A percentile compares a stretch with the other conserved stretches of the same genome.
Conservation (phyloP, 352 stramenopile genomes). For the Thalassiosira allenii region DNA sequence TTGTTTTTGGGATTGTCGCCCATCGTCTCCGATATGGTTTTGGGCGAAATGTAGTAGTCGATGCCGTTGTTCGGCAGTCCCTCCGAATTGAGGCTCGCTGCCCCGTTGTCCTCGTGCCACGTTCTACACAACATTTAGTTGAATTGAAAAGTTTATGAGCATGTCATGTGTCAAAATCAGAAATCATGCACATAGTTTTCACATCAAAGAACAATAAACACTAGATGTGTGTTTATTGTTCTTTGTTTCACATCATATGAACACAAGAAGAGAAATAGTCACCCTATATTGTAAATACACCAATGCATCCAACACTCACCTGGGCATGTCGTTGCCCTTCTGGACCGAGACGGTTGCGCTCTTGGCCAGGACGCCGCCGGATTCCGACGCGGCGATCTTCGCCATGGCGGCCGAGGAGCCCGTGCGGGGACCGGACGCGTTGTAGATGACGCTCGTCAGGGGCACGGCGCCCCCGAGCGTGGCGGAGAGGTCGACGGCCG, state of each 20-base stretch:
- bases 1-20: constrained; percentile 54
- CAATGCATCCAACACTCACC: no score
- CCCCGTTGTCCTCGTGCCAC: constrained; percentile 67
- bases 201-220: not conserved
- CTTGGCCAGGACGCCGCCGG: constrained; percentile 84
- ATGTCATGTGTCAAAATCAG: no score
- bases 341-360: constrained; percentile 80
- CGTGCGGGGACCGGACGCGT: constrained; percentile 85
- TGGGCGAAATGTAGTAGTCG: constrained; percentile 85
- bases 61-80: constrained; percentile 88
- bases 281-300: no score
- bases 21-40: constrained; percentile 79
- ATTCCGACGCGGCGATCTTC: constrained; percentile 78
- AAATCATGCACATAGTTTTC: no score
- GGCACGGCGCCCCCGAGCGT: constrained; percentile 73
- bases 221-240: not conserved
- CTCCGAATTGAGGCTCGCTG: constrained; percentile 86
- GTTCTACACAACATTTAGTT: no score
- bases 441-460: constrained; percentile 84
- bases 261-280: no score
- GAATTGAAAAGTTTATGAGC: no score
- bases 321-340: constrained; percentile 83
- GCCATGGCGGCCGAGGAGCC: constrained; percentile 77
- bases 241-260: no score
- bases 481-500: constrained; percentile 51